Conservation (phyloP, 306 rosid genomes). For the Mucuna pruriens region DNA sequence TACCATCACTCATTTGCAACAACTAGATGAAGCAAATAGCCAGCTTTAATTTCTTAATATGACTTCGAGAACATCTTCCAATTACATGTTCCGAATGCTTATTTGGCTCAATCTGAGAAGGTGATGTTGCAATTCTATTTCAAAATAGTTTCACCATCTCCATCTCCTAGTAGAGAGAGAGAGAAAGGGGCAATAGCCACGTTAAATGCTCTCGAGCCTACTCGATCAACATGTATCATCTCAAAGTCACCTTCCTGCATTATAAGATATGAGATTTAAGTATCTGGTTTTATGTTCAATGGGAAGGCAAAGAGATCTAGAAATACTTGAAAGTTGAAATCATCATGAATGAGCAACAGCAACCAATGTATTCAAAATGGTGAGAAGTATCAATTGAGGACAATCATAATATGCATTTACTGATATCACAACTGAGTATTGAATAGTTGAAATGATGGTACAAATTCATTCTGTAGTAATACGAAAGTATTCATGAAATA, state of each 20-base stretch:
- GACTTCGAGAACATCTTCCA: neutral
- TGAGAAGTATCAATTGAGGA: neutral
- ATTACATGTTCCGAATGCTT: neutral
- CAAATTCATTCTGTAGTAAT: neutral
- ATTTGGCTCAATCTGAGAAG: neutral
- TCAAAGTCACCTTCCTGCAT: slow-evolving; percentile 56
- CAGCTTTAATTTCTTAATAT: slow-evolving; percentile 9
- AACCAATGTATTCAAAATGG: too few relatives aligned
- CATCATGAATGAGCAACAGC: too few relatives aligned
- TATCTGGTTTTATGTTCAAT: neutral
- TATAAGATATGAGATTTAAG: neutral
- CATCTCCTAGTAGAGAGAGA: slow-evolving; percentile 45
- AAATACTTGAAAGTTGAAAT: slow-evolving; percentile 23
- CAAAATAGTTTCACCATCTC: neutral
- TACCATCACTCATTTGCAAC: neutral
- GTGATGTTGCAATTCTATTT: slow-evolving; percentile 29
- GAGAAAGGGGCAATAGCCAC: slow-evolving; percentile 48
- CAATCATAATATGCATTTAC: neutral
- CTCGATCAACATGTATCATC: slow-evolving; percentile 45
- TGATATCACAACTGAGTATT: neutral
- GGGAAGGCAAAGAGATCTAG: neutral
- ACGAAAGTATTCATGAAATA: neutral
- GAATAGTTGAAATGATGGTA: neutral
- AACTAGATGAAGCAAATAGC: neutral
- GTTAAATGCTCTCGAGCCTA: slow-evolving; percentile 37